phyloP scores from a whole-genome alignment of 805 yeast genomes.

The Pichia californica region DNA sequence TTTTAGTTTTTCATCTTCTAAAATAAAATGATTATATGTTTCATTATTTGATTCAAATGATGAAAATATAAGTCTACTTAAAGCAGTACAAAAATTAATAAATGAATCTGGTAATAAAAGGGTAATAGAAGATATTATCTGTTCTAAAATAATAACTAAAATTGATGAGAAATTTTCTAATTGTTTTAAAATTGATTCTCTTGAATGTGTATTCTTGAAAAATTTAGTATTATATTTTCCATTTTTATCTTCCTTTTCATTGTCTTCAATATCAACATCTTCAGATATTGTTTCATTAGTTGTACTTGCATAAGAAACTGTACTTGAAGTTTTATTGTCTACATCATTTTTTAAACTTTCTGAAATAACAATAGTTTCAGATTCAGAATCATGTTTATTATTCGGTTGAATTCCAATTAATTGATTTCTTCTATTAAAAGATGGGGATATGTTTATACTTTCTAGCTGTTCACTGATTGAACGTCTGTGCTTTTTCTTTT shows the following conservation, averaged over 20 bases:
- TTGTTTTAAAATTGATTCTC: conserved; percentile 1
- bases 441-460: neutral
- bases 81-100: conserved; percentile 18
- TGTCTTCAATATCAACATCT: neutral
- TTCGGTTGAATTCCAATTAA: too few species aligned
- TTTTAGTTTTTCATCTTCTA: conserved; percentile 10
- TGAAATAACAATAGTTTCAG: too few species aligned
- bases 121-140: conserved; percentile 21
- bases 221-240: too few species aligned
- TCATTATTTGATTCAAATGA: conserved; percentile 18
- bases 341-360: too few species aligned
- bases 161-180: conserved; percentile 20
- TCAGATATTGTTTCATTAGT: too few species aligned
- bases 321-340: too few species aligned
- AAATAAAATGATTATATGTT: conserved; percentile 20
- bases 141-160: conserved; percentile 22
- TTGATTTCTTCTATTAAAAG: too few species aligned
- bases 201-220: too few species aligned
- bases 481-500: neutral
- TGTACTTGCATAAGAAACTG: too few species aligned
- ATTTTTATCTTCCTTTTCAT: neutral
- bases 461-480: conserved; percentile 8
- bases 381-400: too few species aligned
- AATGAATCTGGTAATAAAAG: conserved; percentile 21
- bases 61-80: conserved; percentile 18